phyloP scores from a whole-genome alignment of 192 early-diverging fungal species.

The Rhizophlyctis rosea region DNA sequence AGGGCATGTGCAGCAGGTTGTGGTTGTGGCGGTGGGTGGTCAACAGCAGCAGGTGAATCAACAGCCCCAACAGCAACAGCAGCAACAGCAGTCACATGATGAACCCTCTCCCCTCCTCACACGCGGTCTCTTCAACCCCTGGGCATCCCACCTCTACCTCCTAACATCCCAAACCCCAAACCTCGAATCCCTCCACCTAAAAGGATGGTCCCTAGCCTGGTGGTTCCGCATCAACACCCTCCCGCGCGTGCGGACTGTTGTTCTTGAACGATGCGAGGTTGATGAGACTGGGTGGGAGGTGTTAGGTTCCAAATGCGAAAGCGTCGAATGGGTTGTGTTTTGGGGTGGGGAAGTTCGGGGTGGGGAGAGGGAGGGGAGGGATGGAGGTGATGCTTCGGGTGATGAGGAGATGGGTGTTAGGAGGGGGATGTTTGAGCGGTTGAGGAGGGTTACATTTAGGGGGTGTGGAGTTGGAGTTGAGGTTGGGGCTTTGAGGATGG shows the following conservation, averaged over 20 bases:
- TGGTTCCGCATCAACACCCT: constrained; percentile 40
- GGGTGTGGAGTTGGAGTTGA: too few relatives aligned
- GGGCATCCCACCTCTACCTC: constrained; percentile 22
- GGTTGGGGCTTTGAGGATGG: too few relatives aligned
- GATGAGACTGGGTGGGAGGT: constrained; percentile 40
- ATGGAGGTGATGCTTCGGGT: too few relatives aligned
- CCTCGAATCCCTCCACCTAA: constrained; percentile 11
- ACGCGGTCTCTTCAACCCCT: not conserved
- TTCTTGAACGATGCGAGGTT: constrained; percentile 36
- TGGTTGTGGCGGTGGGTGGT: too few relatives aligned
- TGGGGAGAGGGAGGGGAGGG: too few relatives aligned
- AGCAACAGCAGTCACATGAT: not conserved
- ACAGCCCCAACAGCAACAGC: not conserved
- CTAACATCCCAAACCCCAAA: constrained; percentile 22
- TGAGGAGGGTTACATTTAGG: too few relatives aligned
- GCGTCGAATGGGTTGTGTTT: constrained; percentile 13
- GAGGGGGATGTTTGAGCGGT: too few relatives aligned
- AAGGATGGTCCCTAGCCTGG: constrained; percentile 37
- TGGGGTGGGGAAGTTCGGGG: constrained; percentile 24
- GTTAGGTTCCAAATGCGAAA: constrained; percentile 32
- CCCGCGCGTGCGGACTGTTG: constrained; percentile 15
- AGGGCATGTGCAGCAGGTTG: too few relatives aligned
- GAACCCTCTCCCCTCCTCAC: not conserved
- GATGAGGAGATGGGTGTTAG: too few relatives aligned
- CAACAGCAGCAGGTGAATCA: too few relatives aligned